Conservation (phyloP, 1,139 yeast genomes). For the Spathaspora sp. region DNA sequence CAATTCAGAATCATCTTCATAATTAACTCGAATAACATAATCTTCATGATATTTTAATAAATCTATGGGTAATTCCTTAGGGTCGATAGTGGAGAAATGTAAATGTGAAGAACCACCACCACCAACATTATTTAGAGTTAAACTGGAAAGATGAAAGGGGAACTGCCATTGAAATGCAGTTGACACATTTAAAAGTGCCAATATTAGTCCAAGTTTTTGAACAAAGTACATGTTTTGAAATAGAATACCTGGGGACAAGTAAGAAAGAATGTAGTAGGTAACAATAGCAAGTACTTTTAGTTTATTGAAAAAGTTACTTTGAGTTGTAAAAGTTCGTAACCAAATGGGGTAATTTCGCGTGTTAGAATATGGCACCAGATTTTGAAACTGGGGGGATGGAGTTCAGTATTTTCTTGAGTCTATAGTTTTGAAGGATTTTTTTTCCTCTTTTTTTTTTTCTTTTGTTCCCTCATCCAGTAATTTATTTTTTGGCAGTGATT, state of each 20-base stretch:
- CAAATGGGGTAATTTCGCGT: no score
- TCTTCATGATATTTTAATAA: slow-evolving; percentile 49
- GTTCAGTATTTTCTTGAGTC: background rate
- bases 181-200: background rate
- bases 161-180: slow-evolving; percentile 10
- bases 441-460: no score
- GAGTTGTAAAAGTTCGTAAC: background rate
- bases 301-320: background rate
- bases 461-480: background rate
- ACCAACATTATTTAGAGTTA: background rate
- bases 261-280: no score
- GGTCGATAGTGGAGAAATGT: slow-evolving; percentile 18
- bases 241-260: no score
- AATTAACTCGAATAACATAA: slow-evolving; percentile 48
- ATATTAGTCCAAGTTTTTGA: background rate
- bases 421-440: no score
- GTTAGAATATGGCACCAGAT: no score
- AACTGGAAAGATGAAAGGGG: slow-evolving; percentile 10
- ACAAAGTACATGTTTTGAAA: no score
- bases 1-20: slow-evolving; percentile 19
- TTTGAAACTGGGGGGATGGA: no score
- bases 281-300: no score
- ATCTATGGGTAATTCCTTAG: slow-evolving; percentile 43
- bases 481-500: no score
- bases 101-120: slow-evolving; percentile 5